Base-by-base conservation (phyloP, 1,284 basidiomycete genomes). In the Pseudozyma sp. region DNA sequence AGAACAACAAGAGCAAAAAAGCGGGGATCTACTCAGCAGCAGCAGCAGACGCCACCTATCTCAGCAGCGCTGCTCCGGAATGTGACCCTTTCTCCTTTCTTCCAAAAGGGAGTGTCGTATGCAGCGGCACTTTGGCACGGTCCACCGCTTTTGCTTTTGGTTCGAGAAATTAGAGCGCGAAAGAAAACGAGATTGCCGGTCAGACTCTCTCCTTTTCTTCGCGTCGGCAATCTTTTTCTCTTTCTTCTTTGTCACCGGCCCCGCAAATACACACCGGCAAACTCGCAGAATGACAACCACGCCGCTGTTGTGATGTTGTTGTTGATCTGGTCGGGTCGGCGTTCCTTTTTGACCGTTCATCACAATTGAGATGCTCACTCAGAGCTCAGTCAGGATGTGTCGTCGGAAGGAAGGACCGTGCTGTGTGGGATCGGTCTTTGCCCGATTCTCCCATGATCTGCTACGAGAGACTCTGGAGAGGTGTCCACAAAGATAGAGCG, bases 171-270 rank as follows among this genome's bases (percentile, higher is more conserved):
- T 4, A 13, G 13, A 18, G n/a, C 11, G 11, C 8, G 38, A 36
- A 52, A 40, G 34, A 13, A 36, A 47, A 44, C 35, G 39, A 69
- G 66, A 62, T 69, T 69, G 39, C 66, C 66, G 66, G 56, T 68
- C 58, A 36, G 54, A 31, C 25, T 31, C 25, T 31, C 25, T 31
- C 3, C 25, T 31, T 31, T 31, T 6, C 25, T 31, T 52, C 44
- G 53, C 25, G 42, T 61, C 66, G 66, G 66, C 59, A 62, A 62
- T 62, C 66, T 69, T 68, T 68, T 68, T 31, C 38, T 60, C 66
- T 56, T 52, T 52, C 40, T 43, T 14, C 39, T 49, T 25, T 35
- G 18, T 52, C 56, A 56, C 67, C 25, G 25, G 25, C 25, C 25
- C 25, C 25, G 25, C 25, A 31, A 31, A 31, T 31, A 19, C 66